These are phyloP conservation scores for Cyberlindnera galapagoensis DNA, from an alignment of 805 yeast species.

Conservation along the genomic window DNA sequence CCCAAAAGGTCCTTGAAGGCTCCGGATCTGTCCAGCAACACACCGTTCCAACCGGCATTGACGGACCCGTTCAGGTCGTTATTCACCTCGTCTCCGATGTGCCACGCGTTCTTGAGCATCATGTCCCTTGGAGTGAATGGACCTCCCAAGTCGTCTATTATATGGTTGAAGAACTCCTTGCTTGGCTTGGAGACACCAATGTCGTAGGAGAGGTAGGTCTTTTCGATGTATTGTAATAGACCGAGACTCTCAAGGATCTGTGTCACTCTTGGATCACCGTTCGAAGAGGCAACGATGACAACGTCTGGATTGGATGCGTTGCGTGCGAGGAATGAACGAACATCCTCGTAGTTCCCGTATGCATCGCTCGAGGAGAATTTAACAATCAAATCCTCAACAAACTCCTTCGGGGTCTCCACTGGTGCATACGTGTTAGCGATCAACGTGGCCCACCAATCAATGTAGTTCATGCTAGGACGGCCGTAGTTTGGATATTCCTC, in stretches of 20 bases:
- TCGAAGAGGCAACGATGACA: conserved; percentile 43
- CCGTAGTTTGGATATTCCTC: conserved; percentile 58
- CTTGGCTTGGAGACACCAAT: conserved; percentile 50
- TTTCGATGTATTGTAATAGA: conserved; percentile 33
- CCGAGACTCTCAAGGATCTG: conserved; percentile 41
- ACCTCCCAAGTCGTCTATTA: conserved; percentile 24
- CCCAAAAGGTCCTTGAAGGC: conserved; percentile 1
- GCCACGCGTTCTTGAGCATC: conserved; percentile 40
- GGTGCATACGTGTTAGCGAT: conserved; percentile 39
- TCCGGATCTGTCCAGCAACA: conserved; percentile 42
- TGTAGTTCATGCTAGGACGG: conserved; percentile 30
- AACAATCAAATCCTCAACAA: conserved; percentile 39
- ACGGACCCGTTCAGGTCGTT: conserved; percentile 50
- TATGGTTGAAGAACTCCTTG: conserved; percentile 37
- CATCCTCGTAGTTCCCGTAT: conserved; percentile 49
- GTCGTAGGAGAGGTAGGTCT: conserved; percentile 50
- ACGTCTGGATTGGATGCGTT: conserved; percentile 27
- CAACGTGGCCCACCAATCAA: conserved; percentile 55
- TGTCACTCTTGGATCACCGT: conserved; percentile 54
- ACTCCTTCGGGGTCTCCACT: conserved; percentile 23
- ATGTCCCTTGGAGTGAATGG: conserved; percentile 18
- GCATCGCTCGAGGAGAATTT: conserved; percentile 50
- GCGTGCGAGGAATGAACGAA: conserved; percentile 35
- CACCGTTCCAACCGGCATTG: conserved; percentile 56
- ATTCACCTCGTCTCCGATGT: conserved; percentile 55